These are phyloP conservation scores for Otatea glauca DNA, from an alignment of 176 grass and related monocot species.

Conservation along the genomic window DNA sequence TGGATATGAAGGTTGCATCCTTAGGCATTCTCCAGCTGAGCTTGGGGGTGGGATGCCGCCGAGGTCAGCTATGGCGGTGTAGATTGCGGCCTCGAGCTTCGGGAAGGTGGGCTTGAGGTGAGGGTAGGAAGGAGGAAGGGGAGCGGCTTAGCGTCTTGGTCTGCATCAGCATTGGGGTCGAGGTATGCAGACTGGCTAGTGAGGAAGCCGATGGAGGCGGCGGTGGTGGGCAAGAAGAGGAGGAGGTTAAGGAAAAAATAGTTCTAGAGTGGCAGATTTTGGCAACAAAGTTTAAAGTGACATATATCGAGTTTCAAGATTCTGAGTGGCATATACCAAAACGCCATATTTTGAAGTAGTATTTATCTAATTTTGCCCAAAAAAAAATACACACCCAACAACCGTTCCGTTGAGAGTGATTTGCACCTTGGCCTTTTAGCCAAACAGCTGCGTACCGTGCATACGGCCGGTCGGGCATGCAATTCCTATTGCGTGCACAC, in stretches of 20 bases:
- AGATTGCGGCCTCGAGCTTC: constrained; percentile 66
- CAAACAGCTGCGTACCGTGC: no score
- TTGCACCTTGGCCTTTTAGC: background rate
- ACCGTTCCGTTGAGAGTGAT: background rate
- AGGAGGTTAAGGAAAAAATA: no score
- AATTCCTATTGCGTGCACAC: background rate
- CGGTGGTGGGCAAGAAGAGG: constrained; percentile 18
- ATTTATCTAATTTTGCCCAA: no score
- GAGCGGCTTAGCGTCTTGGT: background rate
- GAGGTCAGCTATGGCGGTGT: constrained; percentile 58
- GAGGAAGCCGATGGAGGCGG: constrained; percentile 72
- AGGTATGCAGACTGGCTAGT: constrained; percentile 46
- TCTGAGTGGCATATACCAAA: no score
- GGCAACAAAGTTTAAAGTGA: no score
- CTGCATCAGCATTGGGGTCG: background rate
- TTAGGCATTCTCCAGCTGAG: constrained; percentile 83
- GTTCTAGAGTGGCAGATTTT: no score
- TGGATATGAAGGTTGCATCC: constrained; percentile 79
- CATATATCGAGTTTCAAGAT: no score
- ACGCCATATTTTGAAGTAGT: no score
- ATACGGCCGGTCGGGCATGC: background rate
- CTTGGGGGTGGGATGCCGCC: constrained; percentile 72
- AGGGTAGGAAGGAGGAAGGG: constrained; percentile 67
- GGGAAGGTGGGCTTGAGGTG: constrained; percentile 58
- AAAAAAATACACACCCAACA: background rate